A percentile compares a stretch with the other conserved stretches of the same genome.
phyloP scores from a whole-genome alignment of 768 basidiomycete genomes.

The Trametes villosa region DNA sequence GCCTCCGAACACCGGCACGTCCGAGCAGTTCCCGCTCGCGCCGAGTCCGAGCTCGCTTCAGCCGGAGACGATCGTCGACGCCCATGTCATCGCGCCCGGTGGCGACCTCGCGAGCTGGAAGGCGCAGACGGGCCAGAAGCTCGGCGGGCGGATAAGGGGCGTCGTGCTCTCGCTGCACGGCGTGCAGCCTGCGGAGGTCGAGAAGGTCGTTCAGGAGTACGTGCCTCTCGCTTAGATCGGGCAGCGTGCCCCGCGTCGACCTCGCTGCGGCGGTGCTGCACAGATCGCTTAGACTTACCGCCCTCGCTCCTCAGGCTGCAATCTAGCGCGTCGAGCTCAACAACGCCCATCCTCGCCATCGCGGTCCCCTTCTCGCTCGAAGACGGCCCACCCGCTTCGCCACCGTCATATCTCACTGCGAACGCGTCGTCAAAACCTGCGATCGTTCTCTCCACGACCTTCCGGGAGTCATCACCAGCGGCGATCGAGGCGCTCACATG shows the following conservation, averaged over 20 bases:
- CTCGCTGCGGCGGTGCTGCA: background rate
- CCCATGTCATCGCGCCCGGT: conserved; percentile 56
- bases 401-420: conserved; percentile 42
- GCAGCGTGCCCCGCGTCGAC: conserved; percentile 1
- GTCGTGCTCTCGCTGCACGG: conserved; percentile 59
- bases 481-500: conserved; percentile 62
- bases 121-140: conserved; percentile 49
- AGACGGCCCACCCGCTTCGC: conserved; percentile 45
- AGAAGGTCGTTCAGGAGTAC: conserved; percentile 52
- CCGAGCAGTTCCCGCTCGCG: conserved; percentile 68
- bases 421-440: conserved; percentile 41
- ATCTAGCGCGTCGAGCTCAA: conserved; percentile 13
- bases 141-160: conserved; percentile 52
- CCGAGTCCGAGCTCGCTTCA: conserved; percentile 70
- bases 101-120: conserved; percentile 55
- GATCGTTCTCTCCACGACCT: conserved; percentile 61
- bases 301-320: conserved; percentile 10
- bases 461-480: conserved; percentile 50
- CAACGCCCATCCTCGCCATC: conserved; percentile 54
- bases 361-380: conserved; percentile 65
- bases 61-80: conserved; percentile 69
- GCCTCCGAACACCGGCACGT: conserved; percentile 68
- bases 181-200: conserved; percentile 41
- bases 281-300: background rate
- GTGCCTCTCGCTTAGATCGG: conserved; percentile 33